Evolutionary conservation across 805 yeast genomes (phyloP).

Genomic region (Ogataea naganishii): DNA sequence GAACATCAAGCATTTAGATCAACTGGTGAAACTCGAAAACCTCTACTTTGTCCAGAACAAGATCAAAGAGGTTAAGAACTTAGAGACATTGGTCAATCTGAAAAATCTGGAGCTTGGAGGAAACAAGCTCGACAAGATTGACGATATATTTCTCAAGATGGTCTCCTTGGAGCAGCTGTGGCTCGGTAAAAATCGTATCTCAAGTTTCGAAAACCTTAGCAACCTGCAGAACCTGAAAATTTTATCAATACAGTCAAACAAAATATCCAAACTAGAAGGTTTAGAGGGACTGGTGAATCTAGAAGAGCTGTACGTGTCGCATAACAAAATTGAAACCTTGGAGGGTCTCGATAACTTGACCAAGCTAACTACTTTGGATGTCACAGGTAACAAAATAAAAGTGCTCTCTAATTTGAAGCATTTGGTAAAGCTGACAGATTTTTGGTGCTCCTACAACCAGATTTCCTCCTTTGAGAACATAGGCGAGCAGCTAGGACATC

Average conservation of each 20-base stretch:
- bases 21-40: constrained; percentile 51
- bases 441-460: constrained; percentile 86
- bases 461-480: constrained; percentile 63
- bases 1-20: constrained; percentile 70
- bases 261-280: constrained; percentile 72
- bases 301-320: constrained; percentile 83
- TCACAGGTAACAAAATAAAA: constrained; percentile 64
- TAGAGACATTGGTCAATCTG: constrained; percentile 48
- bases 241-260: constrained; percentile 82
- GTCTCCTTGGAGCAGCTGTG: constrained; percentile 65
- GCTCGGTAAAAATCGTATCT: constrained; percentile 84
- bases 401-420: constrained; percentile 59
- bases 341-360: constrained; percentile 69
- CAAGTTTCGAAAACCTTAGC: constrained; percentile 52
- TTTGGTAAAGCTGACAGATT: constrained; percentile 67
- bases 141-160: constrained; percentile 47
- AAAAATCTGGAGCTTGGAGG: constrained; percentile 86
- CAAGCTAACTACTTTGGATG: constrained; percentile 67
- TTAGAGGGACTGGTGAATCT: constrained; percentile 61
- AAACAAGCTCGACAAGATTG: constrained; percentile 53
- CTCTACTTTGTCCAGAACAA: constrained; percentile 86
- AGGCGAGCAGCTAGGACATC: constrained; percentile 50
- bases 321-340: constrained; percentile 66
- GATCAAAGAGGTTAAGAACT: constrained; percentile 60
- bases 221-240: constrained; percentile 56